These are phyloP conservation scores for Yueomyces sp. DNA, from an alignment of 1,139 yeast species.

Conservation along the genomic window DNA sequence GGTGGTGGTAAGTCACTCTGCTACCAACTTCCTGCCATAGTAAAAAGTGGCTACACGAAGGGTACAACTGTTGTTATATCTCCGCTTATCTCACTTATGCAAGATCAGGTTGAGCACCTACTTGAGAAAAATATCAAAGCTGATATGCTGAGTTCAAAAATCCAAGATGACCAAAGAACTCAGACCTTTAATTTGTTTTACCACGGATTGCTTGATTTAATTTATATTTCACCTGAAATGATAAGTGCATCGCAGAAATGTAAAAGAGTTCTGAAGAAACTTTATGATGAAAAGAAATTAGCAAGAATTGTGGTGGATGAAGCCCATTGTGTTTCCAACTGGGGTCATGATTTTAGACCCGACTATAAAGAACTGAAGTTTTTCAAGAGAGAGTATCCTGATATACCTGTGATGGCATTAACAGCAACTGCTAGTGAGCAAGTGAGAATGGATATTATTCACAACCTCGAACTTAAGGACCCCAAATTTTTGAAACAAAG, in stretches of 20 bases:
- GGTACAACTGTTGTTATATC: constrained; percentile 91
- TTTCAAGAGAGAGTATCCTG: constrained; percentile 63
- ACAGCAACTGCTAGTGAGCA: constrained; percentile 97
- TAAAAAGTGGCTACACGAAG: constrained; percentile 54
- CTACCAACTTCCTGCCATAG: constrained; percentile 87
- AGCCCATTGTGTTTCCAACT: constrained; percentile 95
- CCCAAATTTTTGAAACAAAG: constrained; percentile 45
- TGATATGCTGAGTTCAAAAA: constrained; percentile 79
- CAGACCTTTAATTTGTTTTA: constrained; percentile 51
- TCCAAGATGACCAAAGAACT: constrained; percentile 49
- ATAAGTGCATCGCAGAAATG: constrained; percentile 65
- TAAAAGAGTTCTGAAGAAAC: constrained; percentile 45
- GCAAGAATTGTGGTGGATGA: constrained; percentile 94
- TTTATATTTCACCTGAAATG: constrained; percentile 94
- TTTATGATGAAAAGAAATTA: constrained; percentile 43
- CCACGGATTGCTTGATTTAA: constrained; percentile 57
- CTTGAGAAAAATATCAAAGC: constrained; percentile 57
- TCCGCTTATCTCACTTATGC: constrained; percentile 92
- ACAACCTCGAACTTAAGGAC: constrained; percentile 45
- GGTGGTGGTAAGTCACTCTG: constrained; percentile 98
- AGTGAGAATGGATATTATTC: constrained; percentile 76
- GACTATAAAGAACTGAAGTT: constrained; percentile 75
- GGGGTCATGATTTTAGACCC: constrained; percentile 99
- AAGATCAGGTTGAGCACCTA: constrained; percentile 87
- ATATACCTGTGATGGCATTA: constrained; percentile 84